A percentile compares a stretch with the other conserved stretches of the same genome.
phyloP scores from a whole-genome alignment of 2,329 filamentous ascomycete species.

The Arthrobotrys musiformis region DNA sequence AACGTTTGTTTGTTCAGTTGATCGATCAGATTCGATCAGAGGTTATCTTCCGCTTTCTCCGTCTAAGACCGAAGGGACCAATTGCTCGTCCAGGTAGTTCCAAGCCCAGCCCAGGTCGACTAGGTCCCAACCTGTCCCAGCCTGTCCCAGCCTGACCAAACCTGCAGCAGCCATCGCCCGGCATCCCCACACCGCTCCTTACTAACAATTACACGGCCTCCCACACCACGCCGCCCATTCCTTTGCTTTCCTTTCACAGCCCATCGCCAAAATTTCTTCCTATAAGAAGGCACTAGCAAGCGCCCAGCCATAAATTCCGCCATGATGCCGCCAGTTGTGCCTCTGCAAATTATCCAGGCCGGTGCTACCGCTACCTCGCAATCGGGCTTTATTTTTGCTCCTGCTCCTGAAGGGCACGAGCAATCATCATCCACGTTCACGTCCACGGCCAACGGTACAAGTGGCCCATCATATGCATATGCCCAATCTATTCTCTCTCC shows the following conservation, averaged over 20 bases:
- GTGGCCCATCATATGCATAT: conserved; percentile 13
- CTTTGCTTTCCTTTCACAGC: conserved; percentile 6
- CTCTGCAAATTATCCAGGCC: conserved; percentile 36
- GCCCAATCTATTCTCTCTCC: conserved; percentile 33
- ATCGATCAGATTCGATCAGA: too few species aligned
- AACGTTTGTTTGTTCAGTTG: too few species aligned
- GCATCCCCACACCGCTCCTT: too few species aligned
- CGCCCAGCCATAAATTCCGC: conserved; percentile 33
- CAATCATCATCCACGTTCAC: background rate
- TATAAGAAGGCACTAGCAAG: conserved; percentile 55
- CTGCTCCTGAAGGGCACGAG: background rate
- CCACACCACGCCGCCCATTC: conserved; percentile 37
- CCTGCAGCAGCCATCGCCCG: conserved; percentile 38
- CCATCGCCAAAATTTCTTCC: conserved; percentile 33
- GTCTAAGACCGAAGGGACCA: conserved; percentile 52
- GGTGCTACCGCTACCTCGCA: conserved; percentile 3
- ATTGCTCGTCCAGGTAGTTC: conserved; percentile 29
- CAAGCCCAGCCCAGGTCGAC: conserved; percentile 30
- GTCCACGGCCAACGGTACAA: background rate
- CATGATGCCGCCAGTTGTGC: conserved; percentile 54
- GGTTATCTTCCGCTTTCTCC: conserved; percentile 38
- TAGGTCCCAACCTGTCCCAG: too few species aligned
- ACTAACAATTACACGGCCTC: conserved; percentile 12
- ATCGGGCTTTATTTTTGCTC: background rate
- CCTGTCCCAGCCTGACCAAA: background rate